Percentiles rank a stretch among this genome's conserved stretches.
These are phyloP conservation scores for Phyllosticta citrichinensis DNA, from an alignment of 2,329 filamentous ascomycete species.

Conservation along the genomic window DNA sequence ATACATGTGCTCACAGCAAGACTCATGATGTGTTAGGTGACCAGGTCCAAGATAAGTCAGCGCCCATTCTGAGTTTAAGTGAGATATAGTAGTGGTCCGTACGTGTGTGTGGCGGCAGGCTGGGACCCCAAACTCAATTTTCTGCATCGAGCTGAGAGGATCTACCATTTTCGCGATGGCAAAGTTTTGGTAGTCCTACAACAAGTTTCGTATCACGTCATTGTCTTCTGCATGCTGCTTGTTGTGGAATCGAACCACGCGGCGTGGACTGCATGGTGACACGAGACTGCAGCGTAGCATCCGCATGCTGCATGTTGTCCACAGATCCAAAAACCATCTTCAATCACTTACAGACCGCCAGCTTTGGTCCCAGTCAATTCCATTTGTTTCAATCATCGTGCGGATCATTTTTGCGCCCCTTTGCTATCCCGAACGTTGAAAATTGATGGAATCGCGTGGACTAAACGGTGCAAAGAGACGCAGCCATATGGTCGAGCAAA, in stretches of 20 bases:
- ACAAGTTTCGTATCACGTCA: neutral
- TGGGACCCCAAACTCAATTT: neutral
- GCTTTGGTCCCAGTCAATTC: neutral
- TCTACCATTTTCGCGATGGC: too few relatives aligned
- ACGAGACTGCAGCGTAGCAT: neutral
- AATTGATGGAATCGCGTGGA: neutral
- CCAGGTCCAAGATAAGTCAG: neutral
- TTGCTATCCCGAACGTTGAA: neutral
- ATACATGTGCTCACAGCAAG: neutral
- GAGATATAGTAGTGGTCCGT: neutral
- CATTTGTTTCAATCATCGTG: neutral
- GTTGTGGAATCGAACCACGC: neutral
- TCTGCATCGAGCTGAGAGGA: too few relatives aligned
- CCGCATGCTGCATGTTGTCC: neutral
- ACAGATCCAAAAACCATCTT: neutral
- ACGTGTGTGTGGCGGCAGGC: neutral
- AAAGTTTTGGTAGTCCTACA: neutral
- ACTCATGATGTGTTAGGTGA: neutral
- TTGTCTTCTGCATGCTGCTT: neutral
- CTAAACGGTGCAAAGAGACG: neutral
- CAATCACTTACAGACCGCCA: neutral
- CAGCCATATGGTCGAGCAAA: neutral
- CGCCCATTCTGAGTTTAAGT: neutral
- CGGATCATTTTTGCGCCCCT: neutral
- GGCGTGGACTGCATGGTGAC: neutral